Evolutionary conservation across 2,329 filamentous ascomycete genomes (phyloP), one percentile per base, ranked within the genome.

Genomic region (Claviceps lovelessii): DNA sequence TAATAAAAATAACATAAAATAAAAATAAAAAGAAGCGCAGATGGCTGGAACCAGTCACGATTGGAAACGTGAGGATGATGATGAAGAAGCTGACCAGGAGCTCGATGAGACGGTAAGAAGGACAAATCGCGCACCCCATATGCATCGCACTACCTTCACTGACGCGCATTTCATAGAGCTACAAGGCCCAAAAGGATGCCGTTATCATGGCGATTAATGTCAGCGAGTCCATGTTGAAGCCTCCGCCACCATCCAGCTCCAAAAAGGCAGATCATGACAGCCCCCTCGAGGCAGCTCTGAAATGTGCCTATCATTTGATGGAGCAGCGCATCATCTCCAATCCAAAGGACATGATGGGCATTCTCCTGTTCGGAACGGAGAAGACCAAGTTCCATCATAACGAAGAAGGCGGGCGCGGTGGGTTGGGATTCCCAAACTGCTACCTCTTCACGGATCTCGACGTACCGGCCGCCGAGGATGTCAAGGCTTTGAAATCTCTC

Each of bases 291-390:
- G 90, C 91, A 17, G 90, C 93, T 4, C 72, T 98, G 51, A 95
- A 95, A 76, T 96, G 89, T 63, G 93, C 91, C 56, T 95, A 95
- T 64, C 83, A 89, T 64, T 76, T 98, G 53, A 96, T 98, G 88
- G 89, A 97, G 71, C 91, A 97, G 72, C 88, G 93, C 62, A 97
- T 98, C 69, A 97, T 98, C 62, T 91, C 91, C 4, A 91, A 90
- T 58, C 93, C 93, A 1, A 90, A 85, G 64, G 93, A 98, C 58
- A 94, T 96, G 88, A 96, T 98, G 80, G 90, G 91, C 2, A 86
- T 98, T 31, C 69, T 98, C 42, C 76, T 98, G 0, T 98, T 94
- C 66, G 90, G 90, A 9, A 98, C 93, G 0, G 77, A 94, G 64
- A 80, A 88, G 69, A 88, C 89, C 44, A 90, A 85, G 62, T 90